Evolutionary conservation across 352 stramenopile species (phyloP).

Genomic region (Globisporangium spinosum): DNA sequence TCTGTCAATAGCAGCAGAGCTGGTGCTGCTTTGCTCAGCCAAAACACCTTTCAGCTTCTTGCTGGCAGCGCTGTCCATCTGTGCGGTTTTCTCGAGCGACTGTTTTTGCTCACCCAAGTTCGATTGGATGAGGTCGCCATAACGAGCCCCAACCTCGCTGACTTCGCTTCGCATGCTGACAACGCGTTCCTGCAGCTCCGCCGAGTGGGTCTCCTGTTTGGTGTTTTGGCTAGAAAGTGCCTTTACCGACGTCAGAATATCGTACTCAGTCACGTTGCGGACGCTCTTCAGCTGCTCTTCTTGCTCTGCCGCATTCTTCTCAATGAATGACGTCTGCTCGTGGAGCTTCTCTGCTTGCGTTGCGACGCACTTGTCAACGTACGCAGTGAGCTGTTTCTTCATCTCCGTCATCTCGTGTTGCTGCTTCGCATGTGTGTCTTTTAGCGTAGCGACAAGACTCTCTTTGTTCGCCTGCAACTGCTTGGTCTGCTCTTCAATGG

Average conservation of each 20-base stretch:
- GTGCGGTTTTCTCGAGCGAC: constrained; percentile 6
- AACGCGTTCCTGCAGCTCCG: constrained; percentile 27
- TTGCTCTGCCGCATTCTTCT: constrained; percentile 31
- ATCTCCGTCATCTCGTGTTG: constrained; percentile 40
- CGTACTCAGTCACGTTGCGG: constrained; percentile 31
- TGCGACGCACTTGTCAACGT: constrained; percentile 43
- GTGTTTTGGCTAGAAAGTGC: constrained; percentile 26
- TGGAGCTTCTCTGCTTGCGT: constrained; percentile 35
- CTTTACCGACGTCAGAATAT: constrained; percentile 37
- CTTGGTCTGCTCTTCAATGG: constrained; percentile 40
- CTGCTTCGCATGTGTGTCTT: constrained; percentile 32
- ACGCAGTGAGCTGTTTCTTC: constrained; percentile 40
- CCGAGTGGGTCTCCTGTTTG: constrained; percentile 28
- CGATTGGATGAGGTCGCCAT: constrained; percentile 27
- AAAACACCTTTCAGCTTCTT: constrained; percentile 21
- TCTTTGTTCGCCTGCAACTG: constrained; percentile 38
- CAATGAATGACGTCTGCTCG: constrained; percentile 43
- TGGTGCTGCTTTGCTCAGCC: constrained; percentile 24
- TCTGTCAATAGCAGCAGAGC: constrained; percentile 15
- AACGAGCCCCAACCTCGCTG: constrained; percentile 12
- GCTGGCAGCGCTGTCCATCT: constrained; percentile 1
- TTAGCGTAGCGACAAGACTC: constrained; percentile 27
- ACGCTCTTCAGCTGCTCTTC: constrained; percentile 35
- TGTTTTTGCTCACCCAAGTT: constrained; percentile 21
- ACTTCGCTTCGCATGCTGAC: constrained; percentile 26